Conservation (phyloP, 257 asterid species). For the Salvia splendens region DNA sequence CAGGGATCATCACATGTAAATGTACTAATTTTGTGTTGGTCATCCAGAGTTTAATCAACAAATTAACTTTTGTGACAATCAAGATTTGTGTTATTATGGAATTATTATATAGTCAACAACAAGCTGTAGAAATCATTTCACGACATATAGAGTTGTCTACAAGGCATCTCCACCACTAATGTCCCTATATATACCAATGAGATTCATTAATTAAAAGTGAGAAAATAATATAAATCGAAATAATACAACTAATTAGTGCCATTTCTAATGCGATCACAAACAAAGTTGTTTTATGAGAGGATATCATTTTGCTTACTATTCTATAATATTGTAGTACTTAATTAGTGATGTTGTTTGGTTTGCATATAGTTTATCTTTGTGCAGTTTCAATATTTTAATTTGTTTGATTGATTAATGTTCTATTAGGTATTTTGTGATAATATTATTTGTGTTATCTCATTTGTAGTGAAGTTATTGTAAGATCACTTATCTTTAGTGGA, state of each 20-base stretch:
- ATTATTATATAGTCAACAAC: slow-evolving; percentile 4
- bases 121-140: slow-evolving; percentile 30
- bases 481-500: too few species aligned
- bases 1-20: slow-evolving; percentile 4
- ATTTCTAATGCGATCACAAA: neutral
- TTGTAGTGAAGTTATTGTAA: too few species aligned
- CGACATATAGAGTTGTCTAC: slow-evolving; percentile 32
- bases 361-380: too few species aligned
- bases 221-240: neutral
- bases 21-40: slow-evolving; percentile 6
- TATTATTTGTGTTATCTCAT: too few species aligned
- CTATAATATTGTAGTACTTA: too few species aligned
- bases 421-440: too few species aligned
- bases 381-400: too few species aligned
- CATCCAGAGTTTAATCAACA: neutral
- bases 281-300: too few species aligned
- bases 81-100: slow-evolving; percentile 16
- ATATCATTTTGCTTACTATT: too few species aligned
- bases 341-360: too few species aligned
- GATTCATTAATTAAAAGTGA: slow-evolving; percentile 2
- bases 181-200: neutral
- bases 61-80: slow-evolving; percentile 13
- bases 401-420: too few species aligned
- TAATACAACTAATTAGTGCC: neutral
- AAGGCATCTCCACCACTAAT: slow-evolving; percentile 26